Percentiles rank a stretch among this genome's conserved stretches.
These are phyloP conservation scores for Baeospora myosura DNA, from an alignment of 1,284 basidiomycete species.

Conservation along the genomic window DNA sequence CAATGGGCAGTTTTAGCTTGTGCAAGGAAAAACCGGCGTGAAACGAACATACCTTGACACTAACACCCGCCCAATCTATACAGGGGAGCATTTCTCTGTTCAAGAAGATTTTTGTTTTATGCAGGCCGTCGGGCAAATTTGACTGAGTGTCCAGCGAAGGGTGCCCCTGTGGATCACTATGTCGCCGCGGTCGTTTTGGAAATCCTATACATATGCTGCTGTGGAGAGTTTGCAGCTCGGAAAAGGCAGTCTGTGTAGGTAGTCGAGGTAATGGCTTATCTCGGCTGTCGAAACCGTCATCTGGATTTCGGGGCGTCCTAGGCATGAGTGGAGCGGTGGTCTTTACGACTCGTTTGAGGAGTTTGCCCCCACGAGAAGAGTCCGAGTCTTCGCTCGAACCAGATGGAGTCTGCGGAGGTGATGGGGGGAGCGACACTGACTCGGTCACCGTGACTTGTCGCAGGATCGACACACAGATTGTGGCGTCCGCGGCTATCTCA, in stretches of 20 bases:
- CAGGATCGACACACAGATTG: constrained; percentile 53
- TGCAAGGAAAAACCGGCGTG: constrained; percentile 6
- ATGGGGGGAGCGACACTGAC: constrained; percentile 27
- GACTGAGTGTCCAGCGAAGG: constrained; percentile 40
- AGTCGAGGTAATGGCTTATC: constrained; percentile 42
- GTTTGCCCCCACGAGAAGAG: constrained; percentile 22
- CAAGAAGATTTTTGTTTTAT: constrained; percentile 48
- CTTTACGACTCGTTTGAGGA: constrained; percentile 42
- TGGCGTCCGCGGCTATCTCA: constrained; percentile 63
- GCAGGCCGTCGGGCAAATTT: constrained; percentile 57
- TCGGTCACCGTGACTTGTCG: constrained; percentile 48
- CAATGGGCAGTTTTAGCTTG: constrained; percentile 2
- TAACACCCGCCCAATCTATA: constrained; percentile 58
- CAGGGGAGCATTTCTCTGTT: constrained; percentile 53
- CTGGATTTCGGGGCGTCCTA: constrained; percentile 17
- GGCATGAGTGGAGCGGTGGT: constrained; percentile 28
- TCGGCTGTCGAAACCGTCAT: constrained; percentile 12
- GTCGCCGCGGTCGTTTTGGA: constrained; percentile 54
- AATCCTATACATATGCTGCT: constrained; percentile 57
- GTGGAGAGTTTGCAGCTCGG: constrained; percentile 42
- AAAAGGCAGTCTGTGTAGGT: constrained; percentile 34
- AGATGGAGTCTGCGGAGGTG: constrained; percentile 39
- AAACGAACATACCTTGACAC: constrained; percentile 47
- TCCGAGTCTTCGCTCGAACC: constrained; percentile 44
- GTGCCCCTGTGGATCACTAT: constrained; percentile 28